Percentiles rank a stretch among this genome's conserved stretches.
phyloP scores from a whole-genome alignment of 1,139 yeast genomes.

The Entelexis paramagnoliae region DNA sequence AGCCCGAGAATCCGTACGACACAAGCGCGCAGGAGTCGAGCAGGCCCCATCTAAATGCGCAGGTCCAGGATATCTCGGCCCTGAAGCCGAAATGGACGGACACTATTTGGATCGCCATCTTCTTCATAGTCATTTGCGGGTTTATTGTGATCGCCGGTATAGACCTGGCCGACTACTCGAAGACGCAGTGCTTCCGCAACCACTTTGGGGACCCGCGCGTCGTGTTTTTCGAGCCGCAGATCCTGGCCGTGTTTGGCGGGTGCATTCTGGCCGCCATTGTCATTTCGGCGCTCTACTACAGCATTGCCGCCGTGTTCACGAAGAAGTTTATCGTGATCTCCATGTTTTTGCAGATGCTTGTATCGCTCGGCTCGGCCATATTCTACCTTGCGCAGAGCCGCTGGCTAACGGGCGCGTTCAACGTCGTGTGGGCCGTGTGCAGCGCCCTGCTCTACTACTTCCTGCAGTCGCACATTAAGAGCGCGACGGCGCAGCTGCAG shows the following conservation, averaged over 20 bases:
- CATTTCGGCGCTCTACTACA: conserved; percentile 46
- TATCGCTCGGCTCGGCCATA: conserved; percentile 68
- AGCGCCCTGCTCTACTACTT: conserved; percentile 69
- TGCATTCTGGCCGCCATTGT: conserved; percentile 53
- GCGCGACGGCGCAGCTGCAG: conserved; percentile 64
- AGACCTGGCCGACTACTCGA: conserved; percentile 52
- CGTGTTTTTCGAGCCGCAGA: conserved; percentile 52
- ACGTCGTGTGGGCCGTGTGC: conserved; percentile 44
- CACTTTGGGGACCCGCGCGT: conserved; percentile 50
- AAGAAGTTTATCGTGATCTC: conserved; percentile 59
- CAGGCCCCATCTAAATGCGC: not conserved
- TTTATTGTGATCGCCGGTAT: conserved; percentile 64
- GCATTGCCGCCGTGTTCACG: conserved; percentile 56
- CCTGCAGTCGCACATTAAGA: conserved; percentile 55
- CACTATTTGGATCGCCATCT: conserved; percentile 43
- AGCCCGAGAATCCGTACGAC: not conserved
- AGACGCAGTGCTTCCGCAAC: conserved; percentile 49
- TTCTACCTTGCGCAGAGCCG: conserved; percentile 50
- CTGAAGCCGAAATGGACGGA: conserved; percentile 43
- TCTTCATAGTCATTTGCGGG: conserved; percentile 52
- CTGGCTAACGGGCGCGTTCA: conserved; percentile 72
- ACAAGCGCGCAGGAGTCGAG: not conserved
- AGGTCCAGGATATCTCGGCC: not conserved
- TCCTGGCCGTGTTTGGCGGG: conserved; percentile 62
- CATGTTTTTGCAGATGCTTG: conserved; percentile 51